Evolutionary conservation across 1,284 basidiomycete genomes (phyloP), one percentile per base, ranked within the genome.

Genomic region (Cryptococcus sp.): DNA sequence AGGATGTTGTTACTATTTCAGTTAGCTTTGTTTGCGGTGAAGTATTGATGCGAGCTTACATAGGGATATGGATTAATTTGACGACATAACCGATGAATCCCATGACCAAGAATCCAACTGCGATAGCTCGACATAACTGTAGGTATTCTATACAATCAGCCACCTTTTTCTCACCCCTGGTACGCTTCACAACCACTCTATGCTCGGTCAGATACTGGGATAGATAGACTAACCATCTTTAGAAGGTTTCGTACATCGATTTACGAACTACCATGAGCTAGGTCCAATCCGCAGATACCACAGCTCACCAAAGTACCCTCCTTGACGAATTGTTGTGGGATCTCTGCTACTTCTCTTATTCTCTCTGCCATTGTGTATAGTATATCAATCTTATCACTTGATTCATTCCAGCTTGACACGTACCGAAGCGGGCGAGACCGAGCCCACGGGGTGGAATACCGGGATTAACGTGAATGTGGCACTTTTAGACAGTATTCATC

Each of bases 81-180:
- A 94, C 91, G 70, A 94, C 86, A 78, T 91, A 94, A 11, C 91
- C 91, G 74, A 94, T 92, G 81, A 93, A 90, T n/a, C 92, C 92
- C 91, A 96, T 96, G 63, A 97, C 88, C 49, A 85, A 88, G 69
- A 97, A 97, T 18, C 92, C 92, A 60, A 96, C 85, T 2, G 90
- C 90, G 54, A 97, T 89, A 43, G 92, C 92, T 72, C 85, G 85
- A 78, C 86, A 94, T 62, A 97, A 92, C 74, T 93, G 90, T 48
- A 83, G 67, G 76, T 91, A 97, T 74, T 97, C 92, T 96, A 34
- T 72, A n/a, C n/a, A n/a, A n/a, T n/a, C n/a, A n/a, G n/a, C n/a
- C n/a, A n/a, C 4, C 21, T 3, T 36, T 25, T n/a, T n/a, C 4
- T 42, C 32, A 24, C 49, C 34, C 32, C 37, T 28, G 16, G 18